Base-by-base conservation (phyloP, 2,329 filamentous ascomycete genomes). In the Epichloe aotearoae region DNA sequence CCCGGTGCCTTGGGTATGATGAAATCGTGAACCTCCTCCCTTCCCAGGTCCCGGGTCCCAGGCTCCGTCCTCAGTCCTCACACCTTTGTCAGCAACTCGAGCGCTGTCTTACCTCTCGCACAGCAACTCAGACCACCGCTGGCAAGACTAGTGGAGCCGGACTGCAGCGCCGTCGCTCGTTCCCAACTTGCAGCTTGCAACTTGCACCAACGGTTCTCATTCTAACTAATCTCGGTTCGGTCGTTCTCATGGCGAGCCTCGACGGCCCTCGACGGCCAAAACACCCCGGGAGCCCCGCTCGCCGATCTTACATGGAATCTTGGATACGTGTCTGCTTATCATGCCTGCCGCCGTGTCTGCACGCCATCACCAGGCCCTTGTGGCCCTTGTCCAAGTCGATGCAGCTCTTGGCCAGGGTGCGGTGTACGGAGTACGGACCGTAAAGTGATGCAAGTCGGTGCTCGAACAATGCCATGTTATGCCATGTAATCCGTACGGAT, bases 331-430 rank as follows among this genome's bases (percentile, higher is more conserved):
- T 26, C 26, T 26, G 26, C 26, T 26, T 26, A 50, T 14, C 43
- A 33, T 23, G 46, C 45, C 45, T 46, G 42, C 42, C 46, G 50
- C 45, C 45, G 34, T 45, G 46, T 49, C 46, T 49, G 50, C 50
- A 52, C 46, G 23, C 41, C 50, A 52, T 52, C 50, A 40, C 19
- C 36, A 36, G 3, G 41, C 42, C 33, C 20, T 26, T 20, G 37
- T 12, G 19, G 19, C 2, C 19, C 19, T 19, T 19, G 19, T 19
- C 19, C 20, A 30, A 30, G 12, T 20, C 37, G 36, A 19, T 44
- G 45, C 50, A 47, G 15, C 26, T 44, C 12, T 39, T 26, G 19
- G 23, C 20, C 20, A 10, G 41, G 41, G 41, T n/a, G 41, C 20
- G 15, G 37, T 7, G 20, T 17, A 10, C n/a, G n/a, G n/a, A n/a